Evolutionary conservation across 768 basidiomycete genomes (phyloP), one percentile per base, ranked within the genome.

Genomic region (Russula virescens): DNA sequence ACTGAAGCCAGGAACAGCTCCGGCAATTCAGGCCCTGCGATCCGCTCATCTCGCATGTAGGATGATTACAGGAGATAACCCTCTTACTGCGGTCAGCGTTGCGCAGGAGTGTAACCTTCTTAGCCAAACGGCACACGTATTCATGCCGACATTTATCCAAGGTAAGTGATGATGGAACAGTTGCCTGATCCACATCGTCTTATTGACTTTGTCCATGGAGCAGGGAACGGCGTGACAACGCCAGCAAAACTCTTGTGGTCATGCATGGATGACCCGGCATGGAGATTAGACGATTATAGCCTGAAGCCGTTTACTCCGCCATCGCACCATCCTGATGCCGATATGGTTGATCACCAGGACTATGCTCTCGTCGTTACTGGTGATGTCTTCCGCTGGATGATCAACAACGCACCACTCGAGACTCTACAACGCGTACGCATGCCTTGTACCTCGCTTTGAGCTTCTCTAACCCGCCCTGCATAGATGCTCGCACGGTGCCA

Each of bases 21-120:
- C 93, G 35, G 93, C 90, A 8, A 97, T 99, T 49, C 88, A 93
- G 63, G 86, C 87, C 0, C 80, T 99, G 18, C 86, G 94, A 56
- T 80, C 82, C 2, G 97, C 97, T 1, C 94, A 98, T 75, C 76
- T 99, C 42, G 90, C 93, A 21, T 95, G 93, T 69, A 81, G 95
- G 66, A 98, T 99, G 97, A 95, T 97, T 55, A 99, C 97, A 0
- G 97, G 97, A 11, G 97, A 99, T 71, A 99, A 99, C 66, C 87
- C 94, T 35, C 79, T 97, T 45, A 99, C 97, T 7, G 97, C 96
- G 5, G 90, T 98, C 69, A 97, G 94, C 67, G 96, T 99, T 42
- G 97, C 94, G 1, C 79, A 95, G 62, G 97, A 99, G 75, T 98
- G 96, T 67, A 83, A 83, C 46, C 76, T 99, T 59, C 86, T 98